Conservation (phyloP, 352 stramenopile genomes). For the Phytophthora citricola region DNA sequence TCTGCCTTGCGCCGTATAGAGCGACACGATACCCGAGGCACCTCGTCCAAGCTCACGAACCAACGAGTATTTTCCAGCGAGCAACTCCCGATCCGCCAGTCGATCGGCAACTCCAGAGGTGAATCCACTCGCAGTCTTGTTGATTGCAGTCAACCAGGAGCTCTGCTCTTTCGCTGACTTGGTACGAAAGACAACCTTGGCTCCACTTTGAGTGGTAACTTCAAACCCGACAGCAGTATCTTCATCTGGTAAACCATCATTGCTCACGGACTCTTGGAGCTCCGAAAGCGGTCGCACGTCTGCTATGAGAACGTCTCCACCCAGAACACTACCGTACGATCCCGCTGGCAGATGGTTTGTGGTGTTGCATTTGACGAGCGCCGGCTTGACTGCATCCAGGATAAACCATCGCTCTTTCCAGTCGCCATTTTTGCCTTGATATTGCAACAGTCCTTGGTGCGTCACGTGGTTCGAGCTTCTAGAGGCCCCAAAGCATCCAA, state of each 20-base stretch:
- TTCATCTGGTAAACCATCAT: background rate
- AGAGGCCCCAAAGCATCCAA: constrained; percentile 36
- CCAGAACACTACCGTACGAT: constrained; percentile 40
- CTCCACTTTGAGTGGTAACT: constrained; percentile 39
- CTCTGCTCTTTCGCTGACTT: constrained; percentile 50
- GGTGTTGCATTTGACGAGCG: constrained; percentile 59
- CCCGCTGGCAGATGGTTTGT: constrained; percentile 38
- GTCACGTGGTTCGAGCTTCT: constrained; percentile 25
- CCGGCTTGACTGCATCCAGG: constrained; percentile 47
- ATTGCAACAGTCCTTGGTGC: constrained; percentile 59
- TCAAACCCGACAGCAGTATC: constrained; percentile 29
- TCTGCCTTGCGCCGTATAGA: constrained; percentile 75
- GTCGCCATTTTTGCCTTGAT: constrained; percentile 47
- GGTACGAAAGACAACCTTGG: constrained; percentile 49
- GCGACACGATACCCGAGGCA: constrained; percentile 69
- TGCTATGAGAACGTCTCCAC: constrained; percentile 43
- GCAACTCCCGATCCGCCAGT: constrained; percentile 59
- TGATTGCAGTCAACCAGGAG: constrained; percentile 53
- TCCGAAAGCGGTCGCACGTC: constrained; percentile 35
- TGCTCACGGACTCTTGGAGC: constrained; percentile 4
- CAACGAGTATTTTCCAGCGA: constrained; percentile 71
- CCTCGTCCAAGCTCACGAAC: constrained; percentile 79
- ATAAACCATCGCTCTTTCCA: constrained; percentile 83
- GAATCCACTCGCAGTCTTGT: constrained; percentile 55
- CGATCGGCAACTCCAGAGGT: constrained; percentile 52